Evolutionary conservation across 2,329 filamentous ascomycete species (phyloP), one percentile per base, ranked within the genome.

Genomic region (Curvularia eragrostidis): DNA sequence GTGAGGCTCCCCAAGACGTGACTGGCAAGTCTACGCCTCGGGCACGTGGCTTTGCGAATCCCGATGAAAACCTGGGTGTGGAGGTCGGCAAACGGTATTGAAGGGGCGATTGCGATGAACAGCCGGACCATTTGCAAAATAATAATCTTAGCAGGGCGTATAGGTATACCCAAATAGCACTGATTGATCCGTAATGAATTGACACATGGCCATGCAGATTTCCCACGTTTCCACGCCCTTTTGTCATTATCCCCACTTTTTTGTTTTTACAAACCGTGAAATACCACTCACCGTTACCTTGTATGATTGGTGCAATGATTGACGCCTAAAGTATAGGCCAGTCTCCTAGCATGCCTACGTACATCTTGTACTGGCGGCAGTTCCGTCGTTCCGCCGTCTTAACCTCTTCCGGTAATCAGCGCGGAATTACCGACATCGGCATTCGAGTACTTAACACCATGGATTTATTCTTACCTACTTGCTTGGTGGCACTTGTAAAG

Each of bases 1-100:
- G 74, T n/a, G 75, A 75, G 43, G 55, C 68, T 30, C 64, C 67
- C 7, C 69, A 73, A 54, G 65, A 74, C 39, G 67, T 71, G 38
- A 69, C 67, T 7, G 71, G 72, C 30, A 75, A 73, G 48, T 68
- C 74, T 3, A 74, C 74, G n/a, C 75, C 74, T 13, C 67, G 68
- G 34, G 75, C 75, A 13, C 67, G 75, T 46, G 75, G 75, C 13
- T 77, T 75, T 59, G 72, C 65, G 12, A 74, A 75, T 55, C 70
- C 72, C 13, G 75, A 76, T 52, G 75, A 77, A 57, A 74, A 75
- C 41, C 49, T 77, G 10, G 74, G 74, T 9, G 70, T 76, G 0
- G 74, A 77, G 58, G 74, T 77, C 8, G 73, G 72, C 24, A 66
- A 68, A 56, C 61, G 74, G 24, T 77, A 77, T 50, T 76, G 39